Percentiles rank a stretch among this genome's conserved stretches.
Conservation (phyloP, 805 yeast genomes). For the Trichomonascus vanleenenianus region DNA sequence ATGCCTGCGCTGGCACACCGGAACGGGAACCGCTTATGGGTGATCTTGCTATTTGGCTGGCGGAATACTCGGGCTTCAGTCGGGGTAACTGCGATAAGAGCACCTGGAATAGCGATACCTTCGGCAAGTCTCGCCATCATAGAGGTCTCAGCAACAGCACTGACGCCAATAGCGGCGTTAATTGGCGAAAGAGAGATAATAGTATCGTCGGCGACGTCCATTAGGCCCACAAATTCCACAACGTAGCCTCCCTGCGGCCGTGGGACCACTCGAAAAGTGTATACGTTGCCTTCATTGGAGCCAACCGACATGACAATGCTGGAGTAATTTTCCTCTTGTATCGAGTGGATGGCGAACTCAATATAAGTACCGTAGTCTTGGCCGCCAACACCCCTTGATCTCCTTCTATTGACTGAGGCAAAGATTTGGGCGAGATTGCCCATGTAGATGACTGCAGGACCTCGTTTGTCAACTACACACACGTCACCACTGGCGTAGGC, state of each 20-base stretch:
- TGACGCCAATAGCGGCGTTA: slow-evolving; percentile 50
- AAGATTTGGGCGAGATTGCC: background rate
- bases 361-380: slow-evolving; percentile 42
- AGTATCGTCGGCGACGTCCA: slow-evolving; percentile 43
- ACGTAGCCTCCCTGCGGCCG: slow-evolving; percentile 52
- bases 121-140: slow-evolving; percentile 50
- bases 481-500: slow-evolving; percentile 73
- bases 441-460: slow-evolving; percentile 51
- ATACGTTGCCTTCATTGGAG: slow-evolving; percentile 63
- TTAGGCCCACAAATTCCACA: slow-evolving; percentile 42
- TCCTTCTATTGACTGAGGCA: background rate
- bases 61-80: slow-evolving; percentile 57
- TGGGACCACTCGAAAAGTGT: slow-evolving; percentile 60
- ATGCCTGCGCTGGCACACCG: slow-evolving; percentile 46
- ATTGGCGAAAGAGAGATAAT: slow-evolving; percentile 52
- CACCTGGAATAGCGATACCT: slow-evolving; percentile 57
- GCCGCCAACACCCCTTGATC: slow-evolving; percentile 5
- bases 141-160: slow-evolving; percentile 56
- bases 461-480: slow-evolving; percentile 65
- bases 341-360: slow-evolving; percentile 67
- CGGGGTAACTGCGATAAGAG: slow-evolving; percentile 45
- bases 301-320: slow-evolving; percentile 72
- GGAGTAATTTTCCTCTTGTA: slow-evolving; percentile 60
- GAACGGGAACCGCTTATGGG: slow-evolving; percentile 55
- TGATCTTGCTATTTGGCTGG: slow-evolving; percentile 51